Evolutionary conservation across 768 basidiomycete species (phyloP), one percentile per base, ranked within the genome.

Genomic region (Panaeolus papilionaceus): DNA sequence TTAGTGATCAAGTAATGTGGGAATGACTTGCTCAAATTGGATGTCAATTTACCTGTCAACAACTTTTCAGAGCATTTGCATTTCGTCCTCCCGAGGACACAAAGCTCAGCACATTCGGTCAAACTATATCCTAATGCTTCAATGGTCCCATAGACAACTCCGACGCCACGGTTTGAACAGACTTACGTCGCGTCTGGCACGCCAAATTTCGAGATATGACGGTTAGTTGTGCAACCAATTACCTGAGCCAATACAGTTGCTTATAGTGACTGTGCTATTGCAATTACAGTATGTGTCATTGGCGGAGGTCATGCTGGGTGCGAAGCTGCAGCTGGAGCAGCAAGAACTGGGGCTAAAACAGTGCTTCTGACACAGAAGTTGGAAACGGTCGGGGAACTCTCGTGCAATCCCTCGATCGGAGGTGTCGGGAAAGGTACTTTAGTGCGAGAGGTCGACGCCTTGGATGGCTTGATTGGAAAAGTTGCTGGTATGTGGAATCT

Each of bases 291-390:
- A 0, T 94, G 94, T 72, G 84, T 97, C 38, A 93, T 97, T 71
- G 95, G 95, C 33, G 95, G 92, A 3, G 95, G 95, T 3, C 95
- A 97, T 81, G 95, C 95, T 38, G 95, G 95, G 1, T 95, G 93
- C 72, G 95, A 97, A 75, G 95, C 95, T 0, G 95, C 95, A 0
- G 88, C 94, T 5, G 95, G 91, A 2, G 85, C 95, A 16, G 94
- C 95, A 0, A 84, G 95, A 54, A 87, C 91, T 0, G 94, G 95
- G 1, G 94, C 95, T 2, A 84, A 85, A 69, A 96, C 94, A 0
- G 71, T 95, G 9, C 82, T 97, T 8, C 77, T 97, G 66, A 97
- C 95, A 0, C 95, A 95, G 76, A 90, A 86, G 64, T 74, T 93
- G 16, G 89, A 92, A 62, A 94, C 89, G 0, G 87, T 97, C 58